Percentiles rank a stretch among this genome's conserved stretches.
Evolutionary conservation across 345 rosid species (phyloP).

Genomic region (Balakata baccata): DNA sequence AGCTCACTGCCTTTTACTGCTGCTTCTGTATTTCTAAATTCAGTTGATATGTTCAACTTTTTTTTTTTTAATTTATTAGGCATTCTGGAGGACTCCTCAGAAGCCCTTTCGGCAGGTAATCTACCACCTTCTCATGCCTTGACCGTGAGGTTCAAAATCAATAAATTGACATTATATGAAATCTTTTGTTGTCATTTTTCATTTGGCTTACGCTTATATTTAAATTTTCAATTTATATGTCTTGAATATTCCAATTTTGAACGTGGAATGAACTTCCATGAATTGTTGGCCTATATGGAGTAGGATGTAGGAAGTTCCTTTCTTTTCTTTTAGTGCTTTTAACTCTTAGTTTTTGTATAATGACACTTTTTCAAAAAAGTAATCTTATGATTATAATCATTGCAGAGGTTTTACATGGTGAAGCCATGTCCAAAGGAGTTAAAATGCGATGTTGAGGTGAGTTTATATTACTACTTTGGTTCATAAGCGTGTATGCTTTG

Average conservation of each 20-base stretch:
- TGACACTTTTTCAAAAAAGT: constrained; percentile 2
- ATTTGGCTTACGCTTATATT: not conserved
- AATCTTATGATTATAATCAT: constrained; percentile 18
- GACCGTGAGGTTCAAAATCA: not conserved
- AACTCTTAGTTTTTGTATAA: not conserved
- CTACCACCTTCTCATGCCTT: not conserved
- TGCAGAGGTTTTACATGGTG: constrained; percentile 82
- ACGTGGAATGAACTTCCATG: not conserved
- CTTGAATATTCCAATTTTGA: not conserved
- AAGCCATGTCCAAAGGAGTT: constrained; percentile 90
- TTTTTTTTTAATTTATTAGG: constrained; percentile 34
- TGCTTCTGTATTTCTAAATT: constrained; percentile 2
- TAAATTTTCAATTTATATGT: not conserved
- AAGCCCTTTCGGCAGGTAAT: constrained; percentile 89
- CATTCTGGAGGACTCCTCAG: constrained; percentile 88
- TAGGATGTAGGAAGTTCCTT: not conserved
- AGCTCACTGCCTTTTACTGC: not conserved
- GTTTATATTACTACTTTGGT: constrained; percentile 24
- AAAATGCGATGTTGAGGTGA: constrained; percentile 90
- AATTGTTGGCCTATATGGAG: not conserved
- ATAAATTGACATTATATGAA: not conserved
- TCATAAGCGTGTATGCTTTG: not conserved
- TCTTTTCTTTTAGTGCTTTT: not conserved
- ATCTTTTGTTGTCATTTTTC: not conserved
- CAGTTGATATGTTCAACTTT: not conserved